phyloP scores from a whole-genome alignment of 768 basidiomycete species.

The Kwoniella botswanensis region DNA sequence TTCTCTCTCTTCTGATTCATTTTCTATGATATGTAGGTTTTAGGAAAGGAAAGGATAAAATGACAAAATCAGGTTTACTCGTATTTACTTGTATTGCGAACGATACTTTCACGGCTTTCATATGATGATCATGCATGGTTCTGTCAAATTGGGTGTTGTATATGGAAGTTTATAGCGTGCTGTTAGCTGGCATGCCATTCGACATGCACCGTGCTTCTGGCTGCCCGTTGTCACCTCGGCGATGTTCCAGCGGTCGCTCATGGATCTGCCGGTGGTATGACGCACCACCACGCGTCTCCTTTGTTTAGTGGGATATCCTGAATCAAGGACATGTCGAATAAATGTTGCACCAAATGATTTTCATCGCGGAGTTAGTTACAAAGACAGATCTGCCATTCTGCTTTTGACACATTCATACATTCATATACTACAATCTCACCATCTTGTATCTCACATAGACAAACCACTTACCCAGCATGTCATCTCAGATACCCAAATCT shows the following conservation, averaged over 20 bases:
- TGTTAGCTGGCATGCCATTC: too few relatives aligned
- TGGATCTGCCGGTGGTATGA: background rate
- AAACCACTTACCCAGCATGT: slow-evolving; percentile 13
- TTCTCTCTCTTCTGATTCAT: too few relatives aligned
- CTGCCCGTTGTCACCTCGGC: background rate
- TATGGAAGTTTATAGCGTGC: too few relatives aligned
- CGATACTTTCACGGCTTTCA: background rate
- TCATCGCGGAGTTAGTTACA: background rate
- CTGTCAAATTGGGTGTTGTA: background rate
- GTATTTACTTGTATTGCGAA: background rate
- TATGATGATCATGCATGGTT: background rate
- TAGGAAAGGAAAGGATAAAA: too few relatives aligned
- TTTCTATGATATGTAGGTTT: too few relatives aligned
- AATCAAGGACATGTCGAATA: background rate
- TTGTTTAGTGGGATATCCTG: background rate
- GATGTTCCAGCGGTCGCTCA: background rate
- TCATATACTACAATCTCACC: too few relatives aligned
- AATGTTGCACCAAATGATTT: background rate
- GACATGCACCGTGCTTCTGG: too few relatives aligned
- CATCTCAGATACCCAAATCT: slow-evolving; percentile 18
- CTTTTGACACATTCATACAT: background rate
- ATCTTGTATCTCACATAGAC: background rate
- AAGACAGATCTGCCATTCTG: background rate
- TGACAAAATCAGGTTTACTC: background rate
- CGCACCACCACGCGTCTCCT: background rate